Evolutionary conservation across 176 grass and related monocot species (phyloP).

Genomic region (Ananas comosus): DNA sequence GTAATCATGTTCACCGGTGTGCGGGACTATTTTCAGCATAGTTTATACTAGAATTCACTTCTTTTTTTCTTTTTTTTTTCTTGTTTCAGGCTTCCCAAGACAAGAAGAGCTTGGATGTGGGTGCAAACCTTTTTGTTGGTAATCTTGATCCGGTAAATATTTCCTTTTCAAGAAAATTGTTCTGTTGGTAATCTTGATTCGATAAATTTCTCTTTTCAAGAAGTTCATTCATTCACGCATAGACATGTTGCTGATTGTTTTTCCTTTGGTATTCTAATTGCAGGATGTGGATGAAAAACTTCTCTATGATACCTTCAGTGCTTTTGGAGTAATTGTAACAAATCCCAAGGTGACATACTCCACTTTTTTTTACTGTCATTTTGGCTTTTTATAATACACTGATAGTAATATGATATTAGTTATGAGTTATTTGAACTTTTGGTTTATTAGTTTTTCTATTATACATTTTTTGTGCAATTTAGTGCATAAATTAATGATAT

Average conservation of each 20-base stretch:
- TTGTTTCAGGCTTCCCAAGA: constrained; percentile 92
- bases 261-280: constrained; percentile 13
- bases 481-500: background rate
- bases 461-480: background rate
- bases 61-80: background rate
- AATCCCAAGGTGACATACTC: constrained; percentile 78
- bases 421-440: background rate
- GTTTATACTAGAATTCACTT: too few species aligned
- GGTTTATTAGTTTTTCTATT: background rate
- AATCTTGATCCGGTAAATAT: constrained; percentile 85
- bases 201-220: constrained; percentile 20
- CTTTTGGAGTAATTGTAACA: constrained; percentile 92
- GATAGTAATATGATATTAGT: background rate
- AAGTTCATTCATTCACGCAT: background rate
- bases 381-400: background rate
- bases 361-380: constrained; percentile 2
- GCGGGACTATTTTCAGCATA: background rate
- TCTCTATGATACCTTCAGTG: constrained; percentile 98
- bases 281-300: constrained; percentile 99
- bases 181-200: constrained; percentile 96
- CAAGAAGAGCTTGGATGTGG: constrained; percentile 96
- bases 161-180: constrained; percentile 36
- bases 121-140: constrained; percentile 98
- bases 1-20: background rate
- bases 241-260: constrained; percentile 5